Conservation (phyloP, 352 stramenopile genomes). For the Plasmopara viticola region DNA sequence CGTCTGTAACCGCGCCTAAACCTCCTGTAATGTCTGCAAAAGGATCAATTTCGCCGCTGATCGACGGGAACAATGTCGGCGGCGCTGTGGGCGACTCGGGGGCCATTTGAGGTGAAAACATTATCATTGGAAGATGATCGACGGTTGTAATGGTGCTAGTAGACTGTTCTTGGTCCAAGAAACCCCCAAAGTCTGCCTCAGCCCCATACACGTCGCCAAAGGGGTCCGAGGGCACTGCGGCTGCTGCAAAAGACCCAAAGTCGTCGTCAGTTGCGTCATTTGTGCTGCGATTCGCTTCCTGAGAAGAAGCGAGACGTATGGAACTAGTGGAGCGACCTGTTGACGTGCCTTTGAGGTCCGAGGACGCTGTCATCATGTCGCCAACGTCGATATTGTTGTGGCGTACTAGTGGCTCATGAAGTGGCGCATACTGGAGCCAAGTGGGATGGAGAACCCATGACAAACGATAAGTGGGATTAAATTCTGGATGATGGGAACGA, state of each 20-base stretch:
- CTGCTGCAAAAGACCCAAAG: constrained; percentile 38
- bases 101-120: constrained; percentile 32
- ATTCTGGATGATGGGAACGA: constrained; percentile 1
- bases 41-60: constrained; percentile 29
- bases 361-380: constrained; percentile 24
- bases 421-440: constrained; percentile 12
- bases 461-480: neutral
- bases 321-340: neutral
- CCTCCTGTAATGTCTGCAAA: constrained; percentile 33
- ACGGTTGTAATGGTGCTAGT: neutral
- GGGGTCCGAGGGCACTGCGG: constrained; percentile 28
- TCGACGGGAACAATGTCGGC: constrained; percentile 17
- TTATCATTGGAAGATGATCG: constrained; percentile 24
- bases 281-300: neutral
- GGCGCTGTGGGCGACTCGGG: constrained; percentile 5
- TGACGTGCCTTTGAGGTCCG: constrained; percentile 2
- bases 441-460: neutral
- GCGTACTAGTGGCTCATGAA: constrained; percentile 5
- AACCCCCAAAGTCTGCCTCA: constrained; percentile 21
- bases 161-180: constrained; percentile 3
- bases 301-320: constrained; percentile 1
- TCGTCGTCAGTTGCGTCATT: constrained; percentile 19
- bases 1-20: neutral
- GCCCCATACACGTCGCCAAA: constrained; percentile 34
- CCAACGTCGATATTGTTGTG: neutral